A percentile compares a stretch with the other conserved stretches of the same genome.
Evolutionary conservation across 257 asterid species (phyloP).

Genomic region (Capsicum rhomboideum): DNA sequence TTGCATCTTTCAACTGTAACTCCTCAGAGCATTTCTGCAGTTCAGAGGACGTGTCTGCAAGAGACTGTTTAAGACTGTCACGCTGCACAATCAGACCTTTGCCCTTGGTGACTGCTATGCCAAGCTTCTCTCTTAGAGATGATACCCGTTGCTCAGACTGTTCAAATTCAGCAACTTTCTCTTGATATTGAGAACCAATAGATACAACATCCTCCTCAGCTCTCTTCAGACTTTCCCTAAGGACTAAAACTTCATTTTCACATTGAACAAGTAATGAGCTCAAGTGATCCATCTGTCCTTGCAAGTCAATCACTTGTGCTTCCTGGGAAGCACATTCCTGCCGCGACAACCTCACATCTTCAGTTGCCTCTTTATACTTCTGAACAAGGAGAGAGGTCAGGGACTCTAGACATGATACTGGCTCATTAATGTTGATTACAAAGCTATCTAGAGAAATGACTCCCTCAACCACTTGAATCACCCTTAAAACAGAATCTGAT

Average conservation of each 20-base stretch:
- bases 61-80: constrained; percentile 83
- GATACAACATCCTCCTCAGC: constrained; percentile 37
- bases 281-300: constrained; percentile 51
- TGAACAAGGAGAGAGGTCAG: constrained; percentile 50
- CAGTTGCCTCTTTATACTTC: constrained; percentile 51
- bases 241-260: constrained; percentile 62
- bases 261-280: constrained; percentile 34
- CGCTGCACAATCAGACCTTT: constrained; percentile 92
- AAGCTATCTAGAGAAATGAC: constrained; percentile 42
- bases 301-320: constrained; percentile 46
- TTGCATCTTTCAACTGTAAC: constrained; percentile 58
- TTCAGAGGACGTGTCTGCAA: constrained; percentile 68
- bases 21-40: constrained; percentile 74
- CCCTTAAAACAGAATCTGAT: constrained; percentile 38
- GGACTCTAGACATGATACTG: constrained; percentile 45
- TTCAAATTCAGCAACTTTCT: constrained; percentile 69
- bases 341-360: constrained; percentile 30
- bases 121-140: constrained; percentile 89
- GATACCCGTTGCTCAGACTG: constrained; percentile 90
- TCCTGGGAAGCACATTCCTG: constrained; percentile 26
- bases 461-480: constrained; percentile 52
- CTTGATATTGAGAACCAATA: constrained; percentile 42
- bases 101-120: constrained; percentile 95
- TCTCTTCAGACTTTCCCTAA: constrained; percentile 56
- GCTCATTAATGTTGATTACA: constrained; percentile 30